Conservation (phyloP, 2,329 filamentous ascomycete species). For the Fusarium euwallaceae region DNA sequence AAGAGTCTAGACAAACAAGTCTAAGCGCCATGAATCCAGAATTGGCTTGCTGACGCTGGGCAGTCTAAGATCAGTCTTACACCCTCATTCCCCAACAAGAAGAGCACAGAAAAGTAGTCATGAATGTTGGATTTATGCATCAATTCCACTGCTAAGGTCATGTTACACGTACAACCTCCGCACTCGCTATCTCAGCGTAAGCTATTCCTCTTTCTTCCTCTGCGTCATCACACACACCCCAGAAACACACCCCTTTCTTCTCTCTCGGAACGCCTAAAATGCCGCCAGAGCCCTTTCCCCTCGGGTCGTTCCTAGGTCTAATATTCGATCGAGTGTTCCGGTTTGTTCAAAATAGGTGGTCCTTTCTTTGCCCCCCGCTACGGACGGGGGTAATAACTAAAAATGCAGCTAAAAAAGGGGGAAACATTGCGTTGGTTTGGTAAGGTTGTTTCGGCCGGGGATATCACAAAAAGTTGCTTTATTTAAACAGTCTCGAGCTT, state of each 20-base stretch:
- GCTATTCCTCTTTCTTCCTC: conserved; percentile 23
- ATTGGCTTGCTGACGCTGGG: neutral
- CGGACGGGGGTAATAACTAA: conserved; percentile 25
- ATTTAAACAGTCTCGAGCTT: conserved; percentile 87
- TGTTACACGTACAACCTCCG: conserved; percentile 46
- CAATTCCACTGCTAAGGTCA: conserved; percentile 45
- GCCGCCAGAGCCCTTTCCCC: conserved; percentile 28
- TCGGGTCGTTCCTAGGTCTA: conserved; percentile 35
- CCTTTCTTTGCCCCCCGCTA: conserved; percentile 15
- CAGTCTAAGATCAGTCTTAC: neutral
- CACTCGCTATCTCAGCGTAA: conserved; percentile 13
- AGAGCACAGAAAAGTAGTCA: neutral
- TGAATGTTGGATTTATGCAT: conserved; percentile 33
- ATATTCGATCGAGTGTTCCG: conserved; percentile 37
- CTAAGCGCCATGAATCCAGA: neutral
- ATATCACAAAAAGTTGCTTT: conserved; percentile 43
- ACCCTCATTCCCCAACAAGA: neutral
- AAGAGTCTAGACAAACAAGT: neutral
- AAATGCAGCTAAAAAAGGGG: conserved; percentile 21
- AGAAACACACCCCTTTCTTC: conserved; percentile 13
- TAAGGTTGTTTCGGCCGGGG: conserved; percentile 25
- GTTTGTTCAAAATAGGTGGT: conserved; percentile 10
- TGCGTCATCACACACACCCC: conserved; percentile 22
- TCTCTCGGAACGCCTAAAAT: conserved; percentile 38
- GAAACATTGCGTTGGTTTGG: conserved; percentile 24